phyloP scores from a whole-genome alignment of 1,139 yeast species.

The Pichia sp. region DNA sequence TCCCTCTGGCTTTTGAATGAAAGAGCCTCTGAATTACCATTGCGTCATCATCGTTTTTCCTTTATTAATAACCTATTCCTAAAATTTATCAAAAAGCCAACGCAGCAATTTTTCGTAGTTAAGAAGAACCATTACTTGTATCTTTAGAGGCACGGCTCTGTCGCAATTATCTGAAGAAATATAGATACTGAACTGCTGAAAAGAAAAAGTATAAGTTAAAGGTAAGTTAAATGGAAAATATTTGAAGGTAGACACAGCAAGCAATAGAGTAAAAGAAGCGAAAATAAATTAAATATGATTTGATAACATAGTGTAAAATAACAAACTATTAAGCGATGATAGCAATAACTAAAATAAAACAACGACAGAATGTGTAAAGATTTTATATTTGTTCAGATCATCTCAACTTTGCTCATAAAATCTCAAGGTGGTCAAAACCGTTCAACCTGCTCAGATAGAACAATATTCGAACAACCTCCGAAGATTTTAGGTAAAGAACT shows the following conservation, averaged over 20 bases:
- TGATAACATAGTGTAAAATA: neutral
- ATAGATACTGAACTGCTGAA: neutral
- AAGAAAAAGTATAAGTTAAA: neutral
- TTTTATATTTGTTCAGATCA: neutral
- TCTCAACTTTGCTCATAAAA: neutral
- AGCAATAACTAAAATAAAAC: neutral
- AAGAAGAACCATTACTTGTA: neutral
- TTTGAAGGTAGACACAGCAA: neutral
- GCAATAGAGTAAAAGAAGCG: neutral
- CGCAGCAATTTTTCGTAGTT: neutral
- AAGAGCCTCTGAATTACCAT: no score
- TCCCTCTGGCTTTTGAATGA: no score
- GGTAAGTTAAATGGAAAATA: neutral
- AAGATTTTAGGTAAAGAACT: neutral
- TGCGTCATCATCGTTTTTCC: no score
- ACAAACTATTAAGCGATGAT: neutral
- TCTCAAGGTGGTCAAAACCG: neutral
- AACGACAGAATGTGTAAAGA: neutral
- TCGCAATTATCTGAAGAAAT: neutral
- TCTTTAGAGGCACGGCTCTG: neutral
- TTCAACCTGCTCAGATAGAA: neutral
- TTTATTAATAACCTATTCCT: no score
- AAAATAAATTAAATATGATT: neutral
- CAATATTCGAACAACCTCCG: neutral
- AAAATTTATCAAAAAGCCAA: neutral